These are phyloP conservation scores for Glycine tomentella DNA, from an alignment of 306 rosid genomes.

Conservation along the genomic window DNA sequence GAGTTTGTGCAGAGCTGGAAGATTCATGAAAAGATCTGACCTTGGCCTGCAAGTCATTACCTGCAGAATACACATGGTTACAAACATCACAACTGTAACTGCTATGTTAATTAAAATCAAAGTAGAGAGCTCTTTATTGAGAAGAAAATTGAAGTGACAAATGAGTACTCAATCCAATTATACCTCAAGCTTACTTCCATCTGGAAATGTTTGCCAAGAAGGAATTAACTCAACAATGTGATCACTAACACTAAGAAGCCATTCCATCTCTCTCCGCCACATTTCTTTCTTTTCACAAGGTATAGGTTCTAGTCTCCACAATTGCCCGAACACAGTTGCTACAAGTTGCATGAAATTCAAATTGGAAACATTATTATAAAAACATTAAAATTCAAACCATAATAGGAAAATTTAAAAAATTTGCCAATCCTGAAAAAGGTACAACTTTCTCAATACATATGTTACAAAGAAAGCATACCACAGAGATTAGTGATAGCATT, in stretches of 20 bases:
- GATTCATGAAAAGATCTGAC: constrained; percentile 87
- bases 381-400: constrained; percentile 14
- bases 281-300: constrained; percentile 67
- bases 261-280: constrained; percentile 93
- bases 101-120: neutral
- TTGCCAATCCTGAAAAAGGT: neutral
- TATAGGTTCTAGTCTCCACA: constrained; percentile 90
- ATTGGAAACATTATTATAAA: neutral
- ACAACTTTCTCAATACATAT: neutral
- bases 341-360: constrained; percentile 33
- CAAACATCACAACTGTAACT: constrained; percentile 49
- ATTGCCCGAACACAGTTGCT: constrained; percentile 88
- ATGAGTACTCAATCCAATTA: neutral
- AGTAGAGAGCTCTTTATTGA: neutral
- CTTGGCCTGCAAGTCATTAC: constrained; percentile 98
- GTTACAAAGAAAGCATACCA: constrained; percentile 57
- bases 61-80: constrained; percentile 58
- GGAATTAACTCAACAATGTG: constrained; percentile 87
- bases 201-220: constrained; percentile 87
- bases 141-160: neutral
- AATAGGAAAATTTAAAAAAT: neutral
- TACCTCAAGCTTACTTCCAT: constrained; percentile 92
- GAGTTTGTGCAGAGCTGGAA: constrained; percentile 90
- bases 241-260: constrained; percentile 86
- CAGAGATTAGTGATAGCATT: constrained; percentile 93